Evolutionary conservation across 2,329 filamentous ascomycete genomes (phyloP), one percentile per base, ranked within the genome.

Genomic region (Arthroderma uncinatum): DNA sequence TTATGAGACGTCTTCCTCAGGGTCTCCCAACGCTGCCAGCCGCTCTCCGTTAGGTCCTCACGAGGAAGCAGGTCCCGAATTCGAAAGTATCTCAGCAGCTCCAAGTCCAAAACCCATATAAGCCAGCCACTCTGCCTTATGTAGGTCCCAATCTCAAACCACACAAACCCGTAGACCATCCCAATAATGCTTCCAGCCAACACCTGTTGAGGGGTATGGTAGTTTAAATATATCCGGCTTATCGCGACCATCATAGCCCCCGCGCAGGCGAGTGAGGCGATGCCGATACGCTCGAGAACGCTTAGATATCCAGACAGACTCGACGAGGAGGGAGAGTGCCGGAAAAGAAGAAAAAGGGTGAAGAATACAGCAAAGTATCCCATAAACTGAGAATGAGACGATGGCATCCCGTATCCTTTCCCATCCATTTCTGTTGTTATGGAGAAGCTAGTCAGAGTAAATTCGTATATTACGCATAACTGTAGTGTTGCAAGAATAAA

Each of bases 331-430:
- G 86, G 85, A 4, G 78, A 77, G 71, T 95, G 90, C 60, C 92
- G 82, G 59, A 91, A 76, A 48, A 95, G 79, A 47, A 98, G 79
- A 75, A 97, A 97, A 19, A 98, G 77, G 23, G 82, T 78, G 59
- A 97, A 75, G 61, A 87, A 93, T 58, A 95, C 75, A 58, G 89
- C 86, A 80, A 95, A 97, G 77, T 89, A 98, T 57, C 86, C 81
- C 60, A 92, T 87, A 70, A 96, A 98, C 75, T 98, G 93, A 7
- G 93, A 87, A 74, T 98, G 93, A 37, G 91, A 96, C 6, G 82
- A 85, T 9, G 93, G 93, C 94, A 98, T 98, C 65, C 93, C 94
- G 69, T 98, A 98, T 62, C 93, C 93, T 71, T 95, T 95, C 57
- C 89, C 82, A 67, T 91, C 84, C 53, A 60, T 25, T 12, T 50